Percentiles rank a stretch among this genome's conserved stretches.
Evolutionary conservation across 495 filamentous ascomycete species (phyloP).

Genomic region (Astrocystis sublimbata): DNA sequence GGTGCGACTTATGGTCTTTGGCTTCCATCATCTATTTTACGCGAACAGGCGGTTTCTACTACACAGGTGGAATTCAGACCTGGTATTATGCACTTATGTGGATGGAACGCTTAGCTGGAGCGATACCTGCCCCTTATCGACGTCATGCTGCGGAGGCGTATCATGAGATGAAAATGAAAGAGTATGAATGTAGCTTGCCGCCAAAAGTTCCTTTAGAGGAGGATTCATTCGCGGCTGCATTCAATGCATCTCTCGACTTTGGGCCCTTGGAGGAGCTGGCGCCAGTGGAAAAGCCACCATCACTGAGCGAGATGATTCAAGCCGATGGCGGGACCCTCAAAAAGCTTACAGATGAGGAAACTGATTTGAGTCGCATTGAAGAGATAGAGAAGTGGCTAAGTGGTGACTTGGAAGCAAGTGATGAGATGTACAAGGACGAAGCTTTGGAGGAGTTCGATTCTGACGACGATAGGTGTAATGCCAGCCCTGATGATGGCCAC

Average conservation of each 20-base stretch:
- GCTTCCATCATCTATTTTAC: slow-evolving; percentile 15
- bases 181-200: no score
- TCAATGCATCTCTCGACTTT: no score
- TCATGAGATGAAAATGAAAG: neutral
- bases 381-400: neutral
- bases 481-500: neutral
- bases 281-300: neutral
- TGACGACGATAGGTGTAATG: no score
- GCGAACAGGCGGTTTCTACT: neutral
- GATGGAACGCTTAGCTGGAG: slow-evolving; percentile 3
- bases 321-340: neutral
- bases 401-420: neutral
- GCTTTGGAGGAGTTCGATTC: no score
- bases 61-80: neutral
- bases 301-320: neutral
- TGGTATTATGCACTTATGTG: neutral
- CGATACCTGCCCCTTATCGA: neutral
- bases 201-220: no score
- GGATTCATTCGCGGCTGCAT: no score
- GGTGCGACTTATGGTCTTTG: slow-evolving; percentile 29
- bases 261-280: no score
- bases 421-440: no score
- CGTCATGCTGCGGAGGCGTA: neutral
- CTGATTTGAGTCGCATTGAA: neutral
- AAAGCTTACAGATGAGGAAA: neutral